These are phyloP conservation scores for Ophiostoma piceae DNA, from an alignment of 2,329 filamentous ascomycete species.

Conservation along the genomic window DNA sequence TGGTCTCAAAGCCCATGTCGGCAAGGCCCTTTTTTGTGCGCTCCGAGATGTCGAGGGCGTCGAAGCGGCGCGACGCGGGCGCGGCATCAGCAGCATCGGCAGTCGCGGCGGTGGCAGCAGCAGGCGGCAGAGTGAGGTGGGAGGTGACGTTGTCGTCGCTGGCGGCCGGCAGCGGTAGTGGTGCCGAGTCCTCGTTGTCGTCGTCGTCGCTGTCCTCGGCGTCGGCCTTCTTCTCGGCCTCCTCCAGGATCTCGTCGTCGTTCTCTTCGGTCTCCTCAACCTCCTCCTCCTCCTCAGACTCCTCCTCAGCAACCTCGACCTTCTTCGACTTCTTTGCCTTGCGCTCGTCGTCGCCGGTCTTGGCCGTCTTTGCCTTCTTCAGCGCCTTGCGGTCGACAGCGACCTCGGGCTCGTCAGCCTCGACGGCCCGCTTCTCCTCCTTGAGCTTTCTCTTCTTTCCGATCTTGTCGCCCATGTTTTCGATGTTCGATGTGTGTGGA, in stretches of 20 bases:
- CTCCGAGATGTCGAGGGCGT: constrained; percentile 77
- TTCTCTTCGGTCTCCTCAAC: neutral
- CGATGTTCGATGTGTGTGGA: neutral
- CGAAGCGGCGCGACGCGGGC: constrained; percentile 44
- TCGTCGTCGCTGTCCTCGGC: constrained; percentile 8
- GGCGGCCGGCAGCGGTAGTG: constrained; percentile 8
- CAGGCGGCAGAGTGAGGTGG: constrained; percentile 13
- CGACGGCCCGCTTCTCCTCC: constrained; percentile 28
- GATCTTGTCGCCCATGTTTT: constrained; percentile 28
- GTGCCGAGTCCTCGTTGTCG: constrained; percentile 7
- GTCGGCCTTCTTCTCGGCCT: constrained; percentile 14
- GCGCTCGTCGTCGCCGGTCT: constrained; percentile 21
- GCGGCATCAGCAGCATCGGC: constrained; percentile 3
- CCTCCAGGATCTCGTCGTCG: constrained; percentile 2
- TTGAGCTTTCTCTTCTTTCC: constrained; percentile 38
- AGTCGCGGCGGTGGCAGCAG: neutral
- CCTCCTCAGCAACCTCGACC: constrained; percentile 26
- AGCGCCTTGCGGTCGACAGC: constrained; percentile 24
- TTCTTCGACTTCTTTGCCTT: constrained; percentile 26
- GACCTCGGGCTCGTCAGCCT: constrained; percentile 18
- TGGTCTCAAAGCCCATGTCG: constrained; percentile 88
- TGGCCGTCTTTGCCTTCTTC: constrained; percentile 26
- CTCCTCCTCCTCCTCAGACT: constrained; percentile 19
- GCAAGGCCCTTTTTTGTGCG: constrained; percentile 83
- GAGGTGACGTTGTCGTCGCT: constrained; percentile 15